These are phyloP conservation scores for Neurospora discreta DNA, from an alignment of 495 filamentous ascomycete species.

Conservation along the genomic window DNA sequence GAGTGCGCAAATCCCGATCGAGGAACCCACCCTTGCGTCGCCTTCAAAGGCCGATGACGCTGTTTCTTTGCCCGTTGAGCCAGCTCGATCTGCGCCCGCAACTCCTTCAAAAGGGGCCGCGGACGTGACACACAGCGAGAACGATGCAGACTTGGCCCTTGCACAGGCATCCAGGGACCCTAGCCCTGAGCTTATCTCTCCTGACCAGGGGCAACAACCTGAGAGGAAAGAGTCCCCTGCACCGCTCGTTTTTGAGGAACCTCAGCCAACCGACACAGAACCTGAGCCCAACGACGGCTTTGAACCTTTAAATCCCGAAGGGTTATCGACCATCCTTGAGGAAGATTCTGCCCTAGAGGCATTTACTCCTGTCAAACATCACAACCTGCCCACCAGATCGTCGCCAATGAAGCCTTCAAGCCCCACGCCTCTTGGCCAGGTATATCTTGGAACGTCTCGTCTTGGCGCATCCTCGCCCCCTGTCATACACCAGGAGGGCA, in stretches of 20 bases:
- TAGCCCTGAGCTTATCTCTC: background rate
- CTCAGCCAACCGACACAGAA: background rate
- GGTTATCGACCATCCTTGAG: slow-evolving; percentile 21
- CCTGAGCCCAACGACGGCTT: slow-evolving; percentile 1
- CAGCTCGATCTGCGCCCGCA: background rate
- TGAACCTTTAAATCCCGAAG: slow-evolving; percentile 13
- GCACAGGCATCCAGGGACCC: slow-evolving; percentile 12
- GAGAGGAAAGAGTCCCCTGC: background rate
- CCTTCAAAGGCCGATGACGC: background rate
- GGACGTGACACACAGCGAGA: background rate
- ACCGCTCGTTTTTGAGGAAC: background rate
- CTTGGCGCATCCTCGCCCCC: background rate
- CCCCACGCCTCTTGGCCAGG: background rate
- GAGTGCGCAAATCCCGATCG: background rate
- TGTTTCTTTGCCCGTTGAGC: background rate
- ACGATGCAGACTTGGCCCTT: background rate
- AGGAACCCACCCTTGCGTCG: background rate
- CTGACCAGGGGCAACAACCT: background rate
- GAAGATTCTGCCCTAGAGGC: slow-evolving; percentile 7
- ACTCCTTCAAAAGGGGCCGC: background rate
- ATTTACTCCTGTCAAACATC: background rate
- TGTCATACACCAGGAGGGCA: background rate
- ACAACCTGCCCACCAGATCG: background rate
- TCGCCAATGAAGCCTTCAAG: background rate
- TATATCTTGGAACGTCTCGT: background rate